Percentiles rank a stretch among this genome's conserved stretches.
Evolutionary conservation across 148 eudicot genomes (phyloP).

Genomic region (Linanthus parryae): DNA sequence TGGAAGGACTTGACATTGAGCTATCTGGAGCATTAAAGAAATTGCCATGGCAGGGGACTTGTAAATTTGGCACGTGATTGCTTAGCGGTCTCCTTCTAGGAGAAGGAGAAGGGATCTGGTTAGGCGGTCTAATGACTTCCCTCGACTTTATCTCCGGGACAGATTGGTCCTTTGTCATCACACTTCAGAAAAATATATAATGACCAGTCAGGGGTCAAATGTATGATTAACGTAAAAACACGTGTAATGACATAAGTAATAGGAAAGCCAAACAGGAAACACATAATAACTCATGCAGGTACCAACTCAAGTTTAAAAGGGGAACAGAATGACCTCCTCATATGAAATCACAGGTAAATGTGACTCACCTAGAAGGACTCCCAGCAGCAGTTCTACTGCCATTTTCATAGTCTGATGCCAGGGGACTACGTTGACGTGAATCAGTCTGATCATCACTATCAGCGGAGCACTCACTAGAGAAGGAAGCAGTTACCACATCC

Average conservation of each 20-base stretch:
- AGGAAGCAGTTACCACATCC: conserved; percentile 57
- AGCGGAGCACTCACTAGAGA: conserved; percentile 68
- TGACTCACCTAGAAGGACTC: conserved; percentile 73
- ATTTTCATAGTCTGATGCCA: conserved; percentile 65
- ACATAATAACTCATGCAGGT: too few species aligned
- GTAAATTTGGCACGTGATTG: conserved; percentile 63
- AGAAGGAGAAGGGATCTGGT: conserved; percentile 36
- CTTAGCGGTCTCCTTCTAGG: conserved; percentile 58
- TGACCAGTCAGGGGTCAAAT: conserved; percentile 6
- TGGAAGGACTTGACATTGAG: conserved; percentile 89
- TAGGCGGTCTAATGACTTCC: conserved; percentile 43
- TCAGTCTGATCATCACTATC: conserved; percentile 87
- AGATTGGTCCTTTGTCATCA: conserved; percentile 39
- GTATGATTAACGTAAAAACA: background rate
- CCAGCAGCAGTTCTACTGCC: conserved; percentile 57
- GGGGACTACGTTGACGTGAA: conserved; percentile 61
- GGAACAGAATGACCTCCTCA: too few species aligned
- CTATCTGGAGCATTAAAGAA: conserved; percentile 89
- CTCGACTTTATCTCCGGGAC: conserved; percentile 24
- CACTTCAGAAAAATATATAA: conserved; percentile 28
- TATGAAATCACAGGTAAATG: background rate
- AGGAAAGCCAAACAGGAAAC: background rate
- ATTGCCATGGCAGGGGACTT: conserved; percentile 60
- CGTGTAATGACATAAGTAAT: background rate
- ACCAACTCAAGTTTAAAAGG: too few species aligned